These are phyloP conservation scores for Hanseniaspora meyeri DNA, from an alignment of 805 yeast genomes.

Conservation along the genomic window DNA sequence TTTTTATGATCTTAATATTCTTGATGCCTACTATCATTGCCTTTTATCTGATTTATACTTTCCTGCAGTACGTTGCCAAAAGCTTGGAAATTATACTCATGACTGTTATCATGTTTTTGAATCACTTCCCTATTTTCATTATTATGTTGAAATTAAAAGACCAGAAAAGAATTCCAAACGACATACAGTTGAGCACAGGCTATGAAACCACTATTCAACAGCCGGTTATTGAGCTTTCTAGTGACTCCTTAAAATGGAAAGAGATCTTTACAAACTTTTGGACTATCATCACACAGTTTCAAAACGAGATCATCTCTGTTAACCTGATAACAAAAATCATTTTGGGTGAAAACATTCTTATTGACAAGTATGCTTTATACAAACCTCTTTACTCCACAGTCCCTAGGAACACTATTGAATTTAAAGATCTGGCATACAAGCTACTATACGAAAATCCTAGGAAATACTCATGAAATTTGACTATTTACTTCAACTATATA, in stretches of 20 bases:
- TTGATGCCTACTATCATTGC: conserved; percentile 79
- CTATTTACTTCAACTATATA: neutral
- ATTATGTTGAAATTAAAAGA: conserved; percentile 68
- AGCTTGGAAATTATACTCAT: conserved; percentile 42
- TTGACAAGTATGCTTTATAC: conserved; percentile 40
- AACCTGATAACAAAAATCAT: conserved; percentile 31
- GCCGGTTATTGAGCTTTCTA: conserved; percentile 26
- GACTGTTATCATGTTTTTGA: conserved; percentile 48
- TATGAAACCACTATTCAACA: conserved; percentile 3
- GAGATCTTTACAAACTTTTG: conserved; percentile 40
- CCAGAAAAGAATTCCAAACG: conserved; percentile 55
- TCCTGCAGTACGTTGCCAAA: conserved; percentile 42
- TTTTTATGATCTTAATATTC: conserved; percentile 68
- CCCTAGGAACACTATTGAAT: conserved; percentile 31
- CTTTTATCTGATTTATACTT: conserved; percentile 64
- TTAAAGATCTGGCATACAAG: conserved; percentile 13
- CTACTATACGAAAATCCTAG: conserved; percentile 16
- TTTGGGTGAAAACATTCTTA: conserved; percentile 33
- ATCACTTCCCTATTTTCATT: conserved; percentile 81
- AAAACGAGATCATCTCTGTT: conserved; percentile 32
- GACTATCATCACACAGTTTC: conserved; percentile 31
- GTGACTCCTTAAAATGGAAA: conserved; percentile 34
- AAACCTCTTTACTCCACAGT: conserved; percentile 40
- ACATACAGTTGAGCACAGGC: conserved; percentile 30
- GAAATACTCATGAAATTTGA: conserved; percentile 7